A percentile compares a stretch with the other conserved stretches of the same genome.
Evolutionary conservation across 805 yeast species (phyloP).

Genomic region (Dipodascus geniculatus): DNA sequence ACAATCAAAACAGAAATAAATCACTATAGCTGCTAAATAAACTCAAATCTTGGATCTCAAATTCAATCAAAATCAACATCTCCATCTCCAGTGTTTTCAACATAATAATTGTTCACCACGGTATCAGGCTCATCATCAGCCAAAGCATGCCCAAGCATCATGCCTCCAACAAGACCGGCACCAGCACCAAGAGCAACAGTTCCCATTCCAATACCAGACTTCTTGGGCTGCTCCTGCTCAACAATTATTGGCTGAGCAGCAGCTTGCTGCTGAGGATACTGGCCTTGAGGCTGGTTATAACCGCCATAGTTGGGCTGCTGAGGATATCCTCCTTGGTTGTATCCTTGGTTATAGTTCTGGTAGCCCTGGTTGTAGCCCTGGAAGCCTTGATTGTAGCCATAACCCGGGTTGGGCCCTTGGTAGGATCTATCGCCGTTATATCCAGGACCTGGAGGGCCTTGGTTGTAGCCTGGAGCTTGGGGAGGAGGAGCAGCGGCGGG

Average conservation of each 20-base stretch:
- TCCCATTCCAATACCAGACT: conserved; percentile 22
- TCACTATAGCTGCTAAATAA: too few relatives aligned
- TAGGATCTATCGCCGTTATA: conserved; percentile 4
- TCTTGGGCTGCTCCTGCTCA: background rate
- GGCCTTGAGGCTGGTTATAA: background rate
- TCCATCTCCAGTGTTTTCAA: background rate
- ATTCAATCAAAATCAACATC: background rate
- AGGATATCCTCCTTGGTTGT: conserved; percentile 6
- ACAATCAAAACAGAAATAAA: too few relatives aligned
- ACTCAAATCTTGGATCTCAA: too few relatives aligned
- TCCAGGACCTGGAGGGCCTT: background rate
- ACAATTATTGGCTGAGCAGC: background rate
- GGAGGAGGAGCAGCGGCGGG: conserved; percentile 19
- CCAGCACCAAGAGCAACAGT: conserved; percentile 40
- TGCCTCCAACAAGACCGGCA: conserved; percentile 54
- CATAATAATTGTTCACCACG: background rate
- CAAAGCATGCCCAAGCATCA: conserved; percentile 37
- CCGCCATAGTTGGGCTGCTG: conserved; percentile 2
- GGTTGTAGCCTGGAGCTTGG: background rate
- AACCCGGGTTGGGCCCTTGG: conserved; percentile 3
- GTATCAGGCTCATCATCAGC: conserved; percentile 8
- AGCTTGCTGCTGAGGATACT: background rate
- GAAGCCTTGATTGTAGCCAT: conserved; percentile 4
- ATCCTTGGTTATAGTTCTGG: conserved; percentile 4
- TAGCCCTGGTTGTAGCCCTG: conserved; percentile 2